phyloP scores from a whole-genome alignment of 2,329 filamentous ascomycete genomes.

The Ophiostoma montium region DNA sequence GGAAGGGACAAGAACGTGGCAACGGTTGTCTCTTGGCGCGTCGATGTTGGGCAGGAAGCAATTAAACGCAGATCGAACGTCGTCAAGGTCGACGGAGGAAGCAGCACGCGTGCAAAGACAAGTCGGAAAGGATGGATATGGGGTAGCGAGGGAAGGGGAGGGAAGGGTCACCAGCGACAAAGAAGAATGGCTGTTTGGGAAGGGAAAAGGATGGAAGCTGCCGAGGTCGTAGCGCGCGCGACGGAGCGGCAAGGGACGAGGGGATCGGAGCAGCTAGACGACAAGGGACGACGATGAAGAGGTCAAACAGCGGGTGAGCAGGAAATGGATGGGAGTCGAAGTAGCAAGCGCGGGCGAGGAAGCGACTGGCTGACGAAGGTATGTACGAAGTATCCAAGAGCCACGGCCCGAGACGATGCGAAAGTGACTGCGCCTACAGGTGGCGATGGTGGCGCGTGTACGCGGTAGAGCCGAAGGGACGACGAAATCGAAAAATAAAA shows the following conservation, averaged over 20 bases:
- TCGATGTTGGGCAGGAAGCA: neutral
- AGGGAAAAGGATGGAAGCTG: neutral
- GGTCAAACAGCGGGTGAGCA: neutral
- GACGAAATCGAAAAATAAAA: neutral
- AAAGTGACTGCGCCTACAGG: too few relatives aligned
- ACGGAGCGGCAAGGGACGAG: conserved; percentile 2
- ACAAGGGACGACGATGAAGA: neutral
- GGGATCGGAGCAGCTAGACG: neutral
- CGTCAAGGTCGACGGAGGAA: neutral
- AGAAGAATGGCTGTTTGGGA: neutral
- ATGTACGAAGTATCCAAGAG: neutral
- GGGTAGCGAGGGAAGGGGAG: neutral
- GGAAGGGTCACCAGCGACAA: neutral
- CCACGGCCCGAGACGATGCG: neutral
- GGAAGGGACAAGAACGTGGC: neutral
- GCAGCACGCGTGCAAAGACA: neutral
- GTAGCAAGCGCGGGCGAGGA: too few relatives aligned
- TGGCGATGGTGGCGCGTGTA: too few relatives aligned
- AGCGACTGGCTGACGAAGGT: too few relatives aligned
- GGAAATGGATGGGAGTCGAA: neutral
- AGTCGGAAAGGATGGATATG: neutral
- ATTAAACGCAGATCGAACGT: neutral
- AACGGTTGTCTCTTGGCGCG: neutral
- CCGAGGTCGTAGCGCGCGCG: conserved; percentile 7
- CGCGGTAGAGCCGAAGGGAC: neutral